These are phyloP conservation scores for Ocimum tenuiflorum DNA, from an alignment of 257 asterid genomes.

Conservation along the genomic window DNA sequence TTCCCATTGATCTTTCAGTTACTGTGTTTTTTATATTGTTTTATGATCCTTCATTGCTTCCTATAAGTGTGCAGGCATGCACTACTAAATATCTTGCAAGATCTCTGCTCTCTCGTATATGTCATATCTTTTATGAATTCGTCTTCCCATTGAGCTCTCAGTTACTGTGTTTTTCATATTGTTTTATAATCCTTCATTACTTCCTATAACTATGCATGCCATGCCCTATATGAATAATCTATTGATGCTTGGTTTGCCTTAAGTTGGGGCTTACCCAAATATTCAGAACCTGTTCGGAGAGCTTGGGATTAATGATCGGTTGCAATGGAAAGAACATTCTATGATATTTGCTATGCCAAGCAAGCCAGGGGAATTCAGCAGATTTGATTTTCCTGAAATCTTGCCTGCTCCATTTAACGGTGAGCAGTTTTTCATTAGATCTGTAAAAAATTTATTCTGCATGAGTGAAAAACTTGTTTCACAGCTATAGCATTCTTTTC, in stretches of 20 bases:
- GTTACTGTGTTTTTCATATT: background rate
- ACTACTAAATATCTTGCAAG: background rate
- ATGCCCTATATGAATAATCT: slow-evolving; percentile 18
- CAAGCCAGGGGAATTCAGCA: slow-evolving; percentile 95
- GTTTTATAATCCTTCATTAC: background rate
- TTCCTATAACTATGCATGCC: background rate
- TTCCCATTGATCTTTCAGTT: background rate
- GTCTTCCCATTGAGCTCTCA: background rate
- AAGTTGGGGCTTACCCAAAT: slow-evolving; percentile 99
- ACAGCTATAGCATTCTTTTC: background rate
- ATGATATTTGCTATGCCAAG: slow-evolving; percentile 98
- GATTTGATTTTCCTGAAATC: slow-evolving; percentile 81
- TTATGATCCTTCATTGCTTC: background rate
- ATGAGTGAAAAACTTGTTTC: background rate
- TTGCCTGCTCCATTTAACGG: slow-evolving; percentile 93
- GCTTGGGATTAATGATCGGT: slow-evolving; percentile 80
- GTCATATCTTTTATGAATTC: background rate
- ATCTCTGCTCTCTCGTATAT: background rate
- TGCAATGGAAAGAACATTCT: slow-evolving; percentile 98
- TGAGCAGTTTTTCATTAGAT: slow-evolving; percentile 22
- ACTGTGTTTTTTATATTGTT: background rate
- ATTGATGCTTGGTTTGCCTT: slow-evolving; percentile 40
- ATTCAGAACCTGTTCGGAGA: slow-evolving; percentile 96
- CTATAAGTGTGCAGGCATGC: background rate
- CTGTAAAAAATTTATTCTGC: background rate